Conservation (phyloP, 352 stramenopile species). For the Phytophthora cactorum region DNA sequence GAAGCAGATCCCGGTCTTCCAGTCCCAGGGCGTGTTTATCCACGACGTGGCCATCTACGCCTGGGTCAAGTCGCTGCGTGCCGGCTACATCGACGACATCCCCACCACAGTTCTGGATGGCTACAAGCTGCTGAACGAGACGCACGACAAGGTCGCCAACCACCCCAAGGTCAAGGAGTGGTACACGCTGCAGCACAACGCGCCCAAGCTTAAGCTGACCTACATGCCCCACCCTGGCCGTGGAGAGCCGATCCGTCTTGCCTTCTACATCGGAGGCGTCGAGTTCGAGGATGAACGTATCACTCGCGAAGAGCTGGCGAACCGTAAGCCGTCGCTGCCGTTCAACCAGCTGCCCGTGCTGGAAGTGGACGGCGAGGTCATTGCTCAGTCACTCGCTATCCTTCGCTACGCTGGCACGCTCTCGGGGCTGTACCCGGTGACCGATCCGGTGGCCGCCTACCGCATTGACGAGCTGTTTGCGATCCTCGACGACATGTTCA, state of each 20-base stretch:
- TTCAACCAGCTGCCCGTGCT: slow-evolving; percentile 59
- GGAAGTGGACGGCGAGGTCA: slow-evolving; percentile 49
- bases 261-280: slow-evolving; percentile 53
- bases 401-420: slow-evolving; percentile 72
- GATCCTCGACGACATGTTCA: slow-evolving; percentile 52
- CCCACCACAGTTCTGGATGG: slow-evolving; percentile 38
- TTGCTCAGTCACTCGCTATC: slow-evolving; percentile 64
- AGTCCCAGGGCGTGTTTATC: slow-evolving; percentile 38
- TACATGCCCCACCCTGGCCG: slow-evolving; percentile 57
- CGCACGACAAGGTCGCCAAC: slow-evolving; percentile 36
- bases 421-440: slow-evolving; percentile 52
- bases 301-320: slow-evolving; percentile 39
- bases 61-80: slow-evolving; percentile 38
- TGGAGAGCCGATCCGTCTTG: slow-evolving; percentile 59
- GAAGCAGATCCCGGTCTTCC: slow-evolving; percentile 43
- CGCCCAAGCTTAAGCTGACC: slow-evolving; percentile 51
- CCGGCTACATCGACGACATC: slow-evolving; percentile 47
- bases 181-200: slow-evolving; percentile 40
- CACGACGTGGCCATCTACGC: slow-evolving; percentile 48
- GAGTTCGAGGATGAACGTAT: slow-evolving; percentile 64
- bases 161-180: slow-evolving; percentile 48
- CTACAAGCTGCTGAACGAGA: slow-evolving; percentile 40
- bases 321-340: slow-evolving; percentile 48
- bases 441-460: slow-evolving; percentile 42
- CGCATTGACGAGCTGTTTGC: slow-evolving; percentile 51